Base-by-base conservation (phyloP, 2,329 filamentous ascomycete species). In the Bipolaris zeicola region DNA sequence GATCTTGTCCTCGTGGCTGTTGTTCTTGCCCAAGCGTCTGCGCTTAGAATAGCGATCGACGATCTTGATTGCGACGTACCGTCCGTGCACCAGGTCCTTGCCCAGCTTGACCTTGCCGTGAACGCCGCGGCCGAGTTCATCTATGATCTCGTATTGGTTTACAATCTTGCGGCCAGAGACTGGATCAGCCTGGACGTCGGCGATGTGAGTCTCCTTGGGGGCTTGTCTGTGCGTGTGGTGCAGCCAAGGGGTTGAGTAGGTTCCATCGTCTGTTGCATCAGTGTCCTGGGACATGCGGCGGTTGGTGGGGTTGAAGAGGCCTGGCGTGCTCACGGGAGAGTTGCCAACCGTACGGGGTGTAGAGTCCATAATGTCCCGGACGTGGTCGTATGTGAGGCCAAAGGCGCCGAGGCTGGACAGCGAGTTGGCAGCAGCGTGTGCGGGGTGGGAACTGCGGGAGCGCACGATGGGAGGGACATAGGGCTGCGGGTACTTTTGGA, bases 91-190 rank as follows among this genome's bases (percentile, higher is more conserved):
- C 43, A 92, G 81, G 72, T 96, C 92, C 51, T 92, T 87, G 45
- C 93, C 95, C 45, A 97, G 83, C 79, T 99, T 99, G 71, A 99
- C 95, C 80, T 98, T 99, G 70, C 95, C 95, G 74, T 99, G 95
- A 69, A 96, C 91, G 48, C 95, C 95, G 57, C 95, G 89, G 52
- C 95, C 95, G 51, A 99, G 91, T 78, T 99, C 95, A 75, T 96
- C 91, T 63, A 98, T 89, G 67, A 99, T 91, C 77, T 97, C 92
- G 79, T 99, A 99, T 73, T 97, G 90, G 71, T 99, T 99, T 81
- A 99, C 96, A 50, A 93, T 84, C 79, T 99, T 99, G 61, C 95
- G 91, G 57, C 95, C 95, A 5, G 94, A 96, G 61, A 92, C 84
- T 51, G 86, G 86, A 76, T 98, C 92, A 61, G 93, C 88, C 70